Evolutionary conservation across 2,329 filamentous ascomycete species (phyloP).

Genomic region (Daldinia eschscholtzii): DNA sequence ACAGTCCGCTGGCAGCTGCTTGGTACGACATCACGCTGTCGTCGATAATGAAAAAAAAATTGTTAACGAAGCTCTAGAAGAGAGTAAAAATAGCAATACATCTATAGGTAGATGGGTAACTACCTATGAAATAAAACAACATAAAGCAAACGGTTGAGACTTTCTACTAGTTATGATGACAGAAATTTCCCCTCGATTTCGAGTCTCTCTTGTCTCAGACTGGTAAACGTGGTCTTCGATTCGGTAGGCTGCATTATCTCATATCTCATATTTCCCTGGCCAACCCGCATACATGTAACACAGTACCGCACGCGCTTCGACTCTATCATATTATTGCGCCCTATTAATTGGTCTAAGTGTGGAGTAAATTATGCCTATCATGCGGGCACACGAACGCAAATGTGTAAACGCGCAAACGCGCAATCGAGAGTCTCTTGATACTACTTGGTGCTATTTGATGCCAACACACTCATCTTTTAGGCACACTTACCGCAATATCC

Average conservation of each 20-base stretch:
- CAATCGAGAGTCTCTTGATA: neutral
- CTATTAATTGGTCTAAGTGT: neutral
- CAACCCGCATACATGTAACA: slow-evolving; percentile 28
- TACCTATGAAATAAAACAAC: neutral
- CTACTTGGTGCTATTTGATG: slow-evolving; percentile 15
- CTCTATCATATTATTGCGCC: slow-evolving; percentile 7
- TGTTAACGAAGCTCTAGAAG: neutral
- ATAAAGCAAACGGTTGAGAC: too few species aligned
- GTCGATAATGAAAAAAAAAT: neutral
- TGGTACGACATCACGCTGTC: slow-evolving; percentile 26
- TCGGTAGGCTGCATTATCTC: slow-evolving; percentile 26
- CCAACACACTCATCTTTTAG: slow-evolving; percentile 7
- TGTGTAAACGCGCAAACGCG: neutral
- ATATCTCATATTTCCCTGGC: slow-evolving; percentile 15
- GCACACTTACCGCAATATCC: slow-evolving; percentile 47
- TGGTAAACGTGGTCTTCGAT: slow-evolving; percentile 5
- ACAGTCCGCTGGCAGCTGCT: slow-evolving; percentile 9
- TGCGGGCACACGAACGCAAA: slow-evolving; percentile 12
- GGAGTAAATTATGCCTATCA: slow-evolving; percentile 12
- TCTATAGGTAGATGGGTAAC: neutral
- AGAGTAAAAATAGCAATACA: neutral
- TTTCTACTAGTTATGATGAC: slow-evolving; percentile 1
- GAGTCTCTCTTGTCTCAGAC: neutral
- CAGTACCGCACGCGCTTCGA: slow-evolving; percentile 1
- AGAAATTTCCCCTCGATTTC: neutral